Evolutionary conservation across 495 filamentous ascomycete species (phyloP), one percentile per base, ranked within the genome.

Genomic region (Schizothecium vesticola): DNA sequence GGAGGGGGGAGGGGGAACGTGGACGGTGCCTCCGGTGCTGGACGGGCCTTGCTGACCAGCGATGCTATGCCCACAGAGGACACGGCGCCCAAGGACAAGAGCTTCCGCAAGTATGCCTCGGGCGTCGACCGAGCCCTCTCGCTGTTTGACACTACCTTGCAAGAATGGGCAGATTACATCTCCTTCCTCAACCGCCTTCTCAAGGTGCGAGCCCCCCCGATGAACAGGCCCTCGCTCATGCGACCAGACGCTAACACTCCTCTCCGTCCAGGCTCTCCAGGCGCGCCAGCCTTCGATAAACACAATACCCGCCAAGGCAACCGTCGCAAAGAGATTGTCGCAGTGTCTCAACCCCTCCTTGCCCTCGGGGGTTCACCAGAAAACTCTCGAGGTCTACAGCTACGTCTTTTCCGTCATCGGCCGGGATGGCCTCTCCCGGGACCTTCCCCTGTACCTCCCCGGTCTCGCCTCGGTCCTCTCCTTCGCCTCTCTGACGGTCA

Each of bases 81-180:
- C 57, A 76, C 83, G 58, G 81, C 88, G 23, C 88, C 85, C 69
- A 96, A 95, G 78, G 94, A 99, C 80, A 97, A 96, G 79, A 86
- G 87, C 71, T 96, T 92, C 75, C 92, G 94, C 69, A 88, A 92
- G 72, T 99, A 97, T 89, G 92, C 92, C 25, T 90, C 90, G 55
- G 89, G 87, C 62, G 88, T 99, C 66, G 93, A 97, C 74, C 85
- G 93, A 77, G 92, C 93, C 55, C 84, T 99, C 70, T 88, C 91
- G 28, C 81, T 96, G 28, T 99, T 97, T 80, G 95, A 99, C 79
- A 93, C 90, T 23, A 88, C 92, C 61, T 82, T 97, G 70, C 92
- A 97, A 79, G 95, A 98, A 87, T 99, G 95, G 95, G 94, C 96
- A 36, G 95, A 99, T 77, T 99, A 99, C 75, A 98, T 99, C 75